Base-by-base conservation (phyloP, 352 stramenopile genomes). In the Globisporangium viniferum region DNA sequence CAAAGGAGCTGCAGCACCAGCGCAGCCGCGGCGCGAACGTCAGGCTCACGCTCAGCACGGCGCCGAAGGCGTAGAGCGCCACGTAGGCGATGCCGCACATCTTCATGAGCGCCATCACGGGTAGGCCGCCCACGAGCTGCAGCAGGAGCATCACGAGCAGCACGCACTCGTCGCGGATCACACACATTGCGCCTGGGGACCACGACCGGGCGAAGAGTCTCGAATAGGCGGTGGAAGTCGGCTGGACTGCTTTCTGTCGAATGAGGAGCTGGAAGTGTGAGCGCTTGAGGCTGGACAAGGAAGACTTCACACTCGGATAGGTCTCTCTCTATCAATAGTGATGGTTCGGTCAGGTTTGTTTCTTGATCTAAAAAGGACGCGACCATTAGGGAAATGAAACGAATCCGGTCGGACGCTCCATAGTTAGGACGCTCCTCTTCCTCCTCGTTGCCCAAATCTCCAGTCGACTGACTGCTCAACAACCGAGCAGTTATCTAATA, bases 71-170 rank as follows among this genome's bases (percentile, higher is more conserved):
- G 61, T 73, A 82, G 15, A 85, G 39, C 58, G 78, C 58, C 24
- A 69, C 71, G 51, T 74, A 85, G 0, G 69, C 46, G n/a, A 77
- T 67, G 36, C 77, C 75, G 35, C 75, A 82, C 15, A 82, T 55
- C 69, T 78, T 76, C 77, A 81, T 85, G 36, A 85, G 69, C 67
- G 77, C 77, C 71, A 85, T 80, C 20, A 85, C 68, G 9, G 77
- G 77, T 24, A 85, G 67, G 0, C 77, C 77, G 29, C 70, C 71
- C 22, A 81, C 62, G 41, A 78, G 71, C 59, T 85, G 74, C 18
- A 81, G 55, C 35, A 74, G 48, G 31, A 85, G 72, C 75, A 85
- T 74, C 33, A 48, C 65, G 48, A 85, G 67, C 33, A 82, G 71
- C 71, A 81, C 75, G 68, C 73, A 85, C 51, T 85, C 75, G 60